These are phyloP conservation scores for Monilinia aucupariae DNA, from an alignment of 2,329 filamentous ascomycete genomes.

Conservation along the genomic window DNA sequence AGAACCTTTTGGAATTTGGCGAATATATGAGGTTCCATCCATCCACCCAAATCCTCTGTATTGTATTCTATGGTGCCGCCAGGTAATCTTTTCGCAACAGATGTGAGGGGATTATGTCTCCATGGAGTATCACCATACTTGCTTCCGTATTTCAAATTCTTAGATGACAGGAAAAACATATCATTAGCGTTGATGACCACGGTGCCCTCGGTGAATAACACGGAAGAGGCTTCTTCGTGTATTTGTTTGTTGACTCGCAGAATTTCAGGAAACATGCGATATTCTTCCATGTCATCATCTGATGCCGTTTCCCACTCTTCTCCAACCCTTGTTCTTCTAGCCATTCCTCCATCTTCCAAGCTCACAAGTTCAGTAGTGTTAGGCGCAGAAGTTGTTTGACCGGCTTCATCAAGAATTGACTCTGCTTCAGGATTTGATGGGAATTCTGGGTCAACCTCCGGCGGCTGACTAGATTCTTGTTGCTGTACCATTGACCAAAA, in stretches of 20 bases:
- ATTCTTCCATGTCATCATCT: constrained; percentile 3
- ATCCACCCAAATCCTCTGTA: constrained; percentile 1
- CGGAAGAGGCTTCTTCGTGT: constrained; percentile 19
- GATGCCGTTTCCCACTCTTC: background rate
- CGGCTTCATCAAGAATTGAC: background rate
- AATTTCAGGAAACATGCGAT: constrained; percentile 17
- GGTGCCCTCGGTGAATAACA: constrained; percentile 20
- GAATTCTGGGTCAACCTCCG: background rate
- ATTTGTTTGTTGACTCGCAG: constrained; percentile 20
- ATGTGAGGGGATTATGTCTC: constrained; percentile 20
- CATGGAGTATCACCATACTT: constrained; percentile 16
- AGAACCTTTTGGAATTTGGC: constrained; percentile 21
- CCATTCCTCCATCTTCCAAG: constrained; percentile 1
- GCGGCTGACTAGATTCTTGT: too few species aligned
- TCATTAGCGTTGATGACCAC: constrained; percentile 20
- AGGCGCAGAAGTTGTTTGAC: background rate
- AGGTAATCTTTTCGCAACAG: background rate
- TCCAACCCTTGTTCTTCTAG: background rate
- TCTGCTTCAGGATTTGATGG: constrained; percentile 6
- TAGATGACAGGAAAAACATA: constrained; percentile 19
- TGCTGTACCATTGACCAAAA: background rate
- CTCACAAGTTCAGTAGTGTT: background rate
- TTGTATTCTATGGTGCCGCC: constrained; percentile 15
- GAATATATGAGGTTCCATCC: constrained; percentile 24
- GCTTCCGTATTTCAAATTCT: constrained; percentile 2